A percentile compares a stretch with the other conserved stretches of the same genome.
phyloP scores from a whole-genome alignment of 805 yeast genomes.

The Metschnikowia picachoensis region DNA sequence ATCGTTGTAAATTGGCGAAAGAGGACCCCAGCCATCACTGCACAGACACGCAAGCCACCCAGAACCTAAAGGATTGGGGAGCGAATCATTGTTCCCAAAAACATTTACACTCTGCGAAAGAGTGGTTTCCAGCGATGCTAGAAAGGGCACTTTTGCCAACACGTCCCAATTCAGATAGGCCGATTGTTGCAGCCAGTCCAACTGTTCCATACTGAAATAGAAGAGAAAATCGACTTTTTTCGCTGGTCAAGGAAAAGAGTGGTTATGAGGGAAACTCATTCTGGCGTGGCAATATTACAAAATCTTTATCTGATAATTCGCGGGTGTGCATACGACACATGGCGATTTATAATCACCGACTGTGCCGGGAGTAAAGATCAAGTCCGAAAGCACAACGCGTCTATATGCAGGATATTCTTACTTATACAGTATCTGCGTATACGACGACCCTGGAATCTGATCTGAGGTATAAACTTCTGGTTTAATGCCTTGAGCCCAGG shows the following conservation, averaged over 20 bases:
- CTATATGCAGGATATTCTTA: too few relatives aligned
- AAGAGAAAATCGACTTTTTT: not conserved
- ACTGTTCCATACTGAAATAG: slow-evolving; percentile 13
- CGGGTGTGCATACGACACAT: not conserved
- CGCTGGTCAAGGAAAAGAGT: not conserved
- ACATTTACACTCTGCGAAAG: not conserved
- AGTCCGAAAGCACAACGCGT: not conserved
- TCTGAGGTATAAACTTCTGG: too few relatives aligned
- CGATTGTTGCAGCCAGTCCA: slow-evolving; percentile 15
- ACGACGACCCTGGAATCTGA: too few relatives aligned
- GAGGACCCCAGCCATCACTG: slow-evolving; percentile 43
- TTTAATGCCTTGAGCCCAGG: too few relatives aligned
- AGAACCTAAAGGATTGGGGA: not conserved
- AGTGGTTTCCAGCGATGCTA: slow-evolving; percentile 5
- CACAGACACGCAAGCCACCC: slow-evolving; percentile 33
- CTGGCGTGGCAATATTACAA: not conserved
- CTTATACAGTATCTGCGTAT: too few relatives aligned
- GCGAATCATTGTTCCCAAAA: slow-evolving; percentile 1
- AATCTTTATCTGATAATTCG: not conserved
- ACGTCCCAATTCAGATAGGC: slow-evolving; percentile 15
- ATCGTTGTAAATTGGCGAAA: slow-evolving; percentile 45
- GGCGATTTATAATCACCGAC: slow-evolving; percentile 1
- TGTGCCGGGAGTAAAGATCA: not conserved
- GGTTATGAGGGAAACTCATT: not conserved
- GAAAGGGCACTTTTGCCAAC: slow-evolving; percentile 13